Base-by-base conservation (phyloP, 192 early-diverging fungal species). In the Phycomyces nitens region DNA sequence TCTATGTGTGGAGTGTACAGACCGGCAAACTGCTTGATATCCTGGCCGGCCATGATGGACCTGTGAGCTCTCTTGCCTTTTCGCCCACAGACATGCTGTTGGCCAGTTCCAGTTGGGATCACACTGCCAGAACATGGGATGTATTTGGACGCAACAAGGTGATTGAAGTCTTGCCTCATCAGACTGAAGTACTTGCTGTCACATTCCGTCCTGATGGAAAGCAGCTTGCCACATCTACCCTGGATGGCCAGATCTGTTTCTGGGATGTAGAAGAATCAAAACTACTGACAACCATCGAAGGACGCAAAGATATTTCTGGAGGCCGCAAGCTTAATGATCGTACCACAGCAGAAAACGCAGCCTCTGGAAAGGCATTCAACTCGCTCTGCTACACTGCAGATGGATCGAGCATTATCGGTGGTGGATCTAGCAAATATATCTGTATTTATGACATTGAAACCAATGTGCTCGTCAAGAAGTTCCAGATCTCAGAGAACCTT, bases 1-100 rank as follows among this genome's bases (percentile, higher is more conserved):
- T 99, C 41, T 98, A 86, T 72, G 88, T 98, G 61, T 99, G 98
- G 98, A 93, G 91, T 58, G 93, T 99, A 65, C 96, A 98, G 71
- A 99, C 95, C 0, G 98, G 98, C n/a, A 93, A 95, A 67, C 78
- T 98, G 49, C 77, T 99, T 22, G 98, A 99, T 70, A 89, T 98
- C 56, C 77, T 97, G 21, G 80, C 85, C 29, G 98, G 96, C 1
- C 98, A 99, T 70, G 87, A 91, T 65, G 98, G 89, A 0, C 96
- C 98, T 0, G 84, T 99, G 51, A 89, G 88, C 58, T 72, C 76
- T 5, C 76, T 99, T 53, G 84, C 84, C 0, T 99, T 99, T 76
- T 92, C 91, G 29, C 89, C 92, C 5, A 80, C 86, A 42, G 92
- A 92, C 15, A 81, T 91, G 44, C 71, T 82, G 15, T 76, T 99